Evolutionary conservation across 257 asterid genomes (phyloP).

Genomic region (Thymus quinquecostatus): DNA sequence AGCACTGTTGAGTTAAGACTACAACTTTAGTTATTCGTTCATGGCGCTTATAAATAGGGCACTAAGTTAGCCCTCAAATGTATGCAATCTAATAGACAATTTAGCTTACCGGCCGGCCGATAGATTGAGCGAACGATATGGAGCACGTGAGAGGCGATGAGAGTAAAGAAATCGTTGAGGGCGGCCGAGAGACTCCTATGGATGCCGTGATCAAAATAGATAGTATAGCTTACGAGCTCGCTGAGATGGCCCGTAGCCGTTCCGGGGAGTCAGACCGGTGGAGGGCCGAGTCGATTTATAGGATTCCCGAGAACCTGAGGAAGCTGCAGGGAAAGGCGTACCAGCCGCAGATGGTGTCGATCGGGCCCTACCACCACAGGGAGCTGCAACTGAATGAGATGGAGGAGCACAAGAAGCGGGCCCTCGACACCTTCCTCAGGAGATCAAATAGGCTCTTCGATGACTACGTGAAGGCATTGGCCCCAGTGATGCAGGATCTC

Average conservation of each 20-base stretch:
- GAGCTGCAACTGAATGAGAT: constrained; percentile 23
- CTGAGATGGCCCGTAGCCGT: background rate
- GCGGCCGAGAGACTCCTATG: no score
- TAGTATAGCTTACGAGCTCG: no score
- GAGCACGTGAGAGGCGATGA: no score
- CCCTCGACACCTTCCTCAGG: constrained; percentile 31
- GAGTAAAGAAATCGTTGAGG: no score
- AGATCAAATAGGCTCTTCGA: constrained; percentile 18
- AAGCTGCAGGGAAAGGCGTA: constrained; percentile 27
- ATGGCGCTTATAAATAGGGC: background rate
- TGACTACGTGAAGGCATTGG: background rate
- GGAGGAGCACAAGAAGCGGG: constrained; percentile 44
- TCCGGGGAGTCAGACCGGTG: constrained; percentile 27
- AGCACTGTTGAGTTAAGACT: no score
- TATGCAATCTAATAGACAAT: no score
- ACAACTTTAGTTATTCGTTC: no score
- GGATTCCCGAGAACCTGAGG: constrained; percentile 32
- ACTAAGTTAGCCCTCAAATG: no score
- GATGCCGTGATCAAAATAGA: no score
- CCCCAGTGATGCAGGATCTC: background rate
- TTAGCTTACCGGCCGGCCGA: no score
- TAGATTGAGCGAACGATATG: no score
- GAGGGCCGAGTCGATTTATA: constrained; percentile 40
- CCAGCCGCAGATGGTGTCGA: constrained; percentile 40
- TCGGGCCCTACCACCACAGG: constrained; percentile 48